phyloP scores from a whole-genome alignment of 495 filamentous ascomycete genomes.

The Penicillium pancosmium region DNA sequence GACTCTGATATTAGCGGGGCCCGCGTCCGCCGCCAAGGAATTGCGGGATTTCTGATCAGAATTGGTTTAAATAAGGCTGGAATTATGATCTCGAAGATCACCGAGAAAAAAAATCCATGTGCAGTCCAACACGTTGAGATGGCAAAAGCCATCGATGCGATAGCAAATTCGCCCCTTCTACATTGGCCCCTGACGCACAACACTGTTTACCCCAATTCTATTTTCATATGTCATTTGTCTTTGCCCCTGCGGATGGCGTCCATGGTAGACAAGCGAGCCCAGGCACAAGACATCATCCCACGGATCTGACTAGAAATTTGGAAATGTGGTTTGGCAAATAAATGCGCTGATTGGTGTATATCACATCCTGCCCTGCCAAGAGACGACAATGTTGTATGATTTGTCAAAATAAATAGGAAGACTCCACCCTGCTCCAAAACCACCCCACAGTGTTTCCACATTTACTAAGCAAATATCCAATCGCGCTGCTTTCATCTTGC shows the following conservation, averaged over 20 bases:
- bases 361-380: conserved; percentile 17
- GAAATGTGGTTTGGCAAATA: background rate
- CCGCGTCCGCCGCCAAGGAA: background rate
- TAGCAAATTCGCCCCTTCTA: too few relatives aligned
- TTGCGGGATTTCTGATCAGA: too few relatives aligned
- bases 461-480: conserved; percentile 1
- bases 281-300: background rate
- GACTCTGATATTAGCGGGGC: background rate
- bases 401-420: background rate
- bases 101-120: too few relatives aligned
- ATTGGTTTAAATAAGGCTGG: too few relatives aligned
- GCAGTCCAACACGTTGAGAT: too few relatives aligned
- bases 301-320: background rate
- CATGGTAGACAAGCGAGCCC: background rate
- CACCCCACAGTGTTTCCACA: background rate
- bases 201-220: background rate
- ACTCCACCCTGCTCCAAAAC: background rate
- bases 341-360: background rate
- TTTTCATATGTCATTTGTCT: background rate
- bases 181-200: background rate
- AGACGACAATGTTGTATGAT: background rate
- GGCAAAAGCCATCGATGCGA: too few relatives aligned
- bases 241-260: background rate
- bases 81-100: too few relatives aligned
- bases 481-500: conserved; percentile 11